These are phyloP conservation scores for Xerocomellus chrysenteron DNA, from an alignment of 768 basidiomycete genomes.

Conservation along the genomic window DNA sequence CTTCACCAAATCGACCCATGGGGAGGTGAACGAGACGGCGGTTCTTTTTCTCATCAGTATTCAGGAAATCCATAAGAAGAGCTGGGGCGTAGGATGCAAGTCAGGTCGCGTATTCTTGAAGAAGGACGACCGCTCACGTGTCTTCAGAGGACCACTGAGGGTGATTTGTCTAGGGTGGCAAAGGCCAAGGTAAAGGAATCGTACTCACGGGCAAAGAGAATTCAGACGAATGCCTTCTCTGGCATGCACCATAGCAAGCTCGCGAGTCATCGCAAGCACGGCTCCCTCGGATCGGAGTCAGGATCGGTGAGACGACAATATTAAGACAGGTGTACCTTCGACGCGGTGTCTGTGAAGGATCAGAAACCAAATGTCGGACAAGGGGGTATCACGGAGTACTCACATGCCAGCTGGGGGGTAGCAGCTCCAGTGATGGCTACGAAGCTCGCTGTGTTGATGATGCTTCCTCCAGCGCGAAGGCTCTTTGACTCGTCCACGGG, in stretches of 20 bases:
- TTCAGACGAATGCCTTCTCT: slow-evolving; percentile 96
- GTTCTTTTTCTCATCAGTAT: slow-evolving; percentile 93
- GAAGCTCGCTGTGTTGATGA: slow-evolving; percentile 98
- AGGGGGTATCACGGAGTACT: neutral
- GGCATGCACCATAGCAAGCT: slow-evolving; percentile 97
- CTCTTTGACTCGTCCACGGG: slow-evolving; percentile 78
- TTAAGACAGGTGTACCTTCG: slow-evolving; percentile 59
- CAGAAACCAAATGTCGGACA: neutral
- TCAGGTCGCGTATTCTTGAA: neutral
- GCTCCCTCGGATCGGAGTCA: slow-evolving; percentile 59
- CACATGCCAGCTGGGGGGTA: slow-evolving; percentile 97
- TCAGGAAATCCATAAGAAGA: slow-evolving; percentile 96
- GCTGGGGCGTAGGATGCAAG: slow-evolving; percentile 44
- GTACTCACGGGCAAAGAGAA: slow-evolving; percentile 88
- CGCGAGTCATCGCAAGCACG: slow-evolving; percentile 97
- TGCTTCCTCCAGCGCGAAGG: slow-evolving; percentile 79
- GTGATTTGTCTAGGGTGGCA: slow-evolving; percentile 3
- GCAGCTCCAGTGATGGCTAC: slow-evolving; percentile 95
- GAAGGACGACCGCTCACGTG: slow-evolving; percentile 58
- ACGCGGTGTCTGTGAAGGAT: slow-evolving; percentile 75
- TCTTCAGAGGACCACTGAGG: slow-evolving; percentile 87
- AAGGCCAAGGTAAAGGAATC: neutral
- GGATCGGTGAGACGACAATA: slow-evolving; percentile 2
- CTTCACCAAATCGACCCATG: slow-evolving; percentile 97
- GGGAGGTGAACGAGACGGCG: slow-evolving; percentile 89